Base-by-base conservation (phyloP, 1,284 basidiomycete species). In the Pholiota adiposa region DNA sequence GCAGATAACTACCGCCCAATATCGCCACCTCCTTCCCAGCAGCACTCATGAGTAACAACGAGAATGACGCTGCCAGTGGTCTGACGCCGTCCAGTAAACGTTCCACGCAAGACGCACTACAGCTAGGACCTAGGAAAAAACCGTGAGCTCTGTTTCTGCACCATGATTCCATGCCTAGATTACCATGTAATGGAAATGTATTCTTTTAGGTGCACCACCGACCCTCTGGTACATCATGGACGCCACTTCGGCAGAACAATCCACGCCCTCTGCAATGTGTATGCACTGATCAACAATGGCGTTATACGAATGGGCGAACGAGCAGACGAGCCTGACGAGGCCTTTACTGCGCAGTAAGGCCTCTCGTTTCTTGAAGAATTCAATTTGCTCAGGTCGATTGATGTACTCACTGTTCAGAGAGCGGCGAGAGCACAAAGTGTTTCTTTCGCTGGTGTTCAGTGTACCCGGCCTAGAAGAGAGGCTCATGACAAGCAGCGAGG, bases 121-220 rank as follows among this genome's bases (percentile, higher is more conserved):
- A n/a, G n/a, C n/a, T n/a, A n/a, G n/a, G n/a, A n/a, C n/a, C n/a
- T n/a, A n/a, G n/a, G n/a, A n/a, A n/a, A n/a, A n/a, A n/a, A n/a
- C n/a, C n/a, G n/a, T n/a, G n/a, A n/a, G n/a, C n/a, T n/a, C n/a
- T n/a, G n/a, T n/a, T n/a, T n/a, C n/a, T n/a, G n/a, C n/a, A n/a
- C n/a, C n/a, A n/a, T n/a, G n/a, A n/a, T n/a, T n/a, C n/a, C n/a
- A n/a, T n/a, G n/a, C n/a, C n/a, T n/a, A n/a, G n/a, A n/a, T n/a
- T n/a, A n/a, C n/a, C n/a, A n/a, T n/a, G n/a, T n/a, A n/a, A n/a
- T n/a, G n/a, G n/a, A n/a, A n/a, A n/a, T n/a, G n/a, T n/a, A 69
- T 52, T 1, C 55, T 63, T 67, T 66, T 65, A 48, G 46, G 5
- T 31, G 46, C 23, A 6, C 46, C 12, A 29, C 46, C 56, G 63